Conservation (phyloP, 306 rosid genomes). For the Mimosa pudica region DNA sequence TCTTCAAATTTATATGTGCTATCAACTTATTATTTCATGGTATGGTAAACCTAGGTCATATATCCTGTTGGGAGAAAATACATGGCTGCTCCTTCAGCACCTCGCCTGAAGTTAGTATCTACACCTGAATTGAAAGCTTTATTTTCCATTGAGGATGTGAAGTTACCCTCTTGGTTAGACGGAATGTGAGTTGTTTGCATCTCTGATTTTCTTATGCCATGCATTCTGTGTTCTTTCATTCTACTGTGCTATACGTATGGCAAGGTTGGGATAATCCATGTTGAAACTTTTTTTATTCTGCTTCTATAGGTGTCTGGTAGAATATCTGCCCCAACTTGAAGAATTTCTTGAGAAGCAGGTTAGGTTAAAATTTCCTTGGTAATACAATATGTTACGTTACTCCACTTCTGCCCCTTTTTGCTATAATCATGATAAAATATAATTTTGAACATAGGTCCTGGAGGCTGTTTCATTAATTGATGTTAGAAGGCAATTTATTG, state of each 20-base stretch:
- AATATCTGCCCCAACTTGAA: constrained; percentile 89
- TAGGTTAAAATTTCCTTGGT: constrained; percentile 35
- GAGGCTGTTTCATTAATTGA: constrained; percentile 86
- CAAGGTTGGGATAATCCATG: constrained; percentile 22
- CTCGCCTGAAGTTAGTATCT: constrained; percentile 67
- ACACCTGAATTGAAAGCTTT: constrained; percentile 63
- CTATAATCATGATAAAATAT: constrained; percentile 22
- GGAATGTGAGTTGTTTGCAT: constrained; percentile 71
- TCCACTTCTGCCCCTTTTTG: constrained; percentile 3
- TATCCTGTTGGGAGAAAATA: constrained; percentile 88
- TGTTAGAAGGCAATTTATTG: constrained; percentile 77
- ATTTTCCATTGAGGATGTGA: constrained; percentile 82
- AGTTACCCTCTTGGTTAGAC: constrained; percentile 84
- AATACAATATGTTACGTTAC: constrained; percentile 22
- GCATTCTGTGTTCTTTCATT: not conserved
- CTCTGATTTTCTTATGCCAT: constrained; percentile 18
- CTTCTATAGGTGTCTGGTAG: constrained; percentile 86
- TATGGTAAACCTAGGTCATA: constrained; percentile 56
- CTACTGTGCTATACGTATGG: not conserved
- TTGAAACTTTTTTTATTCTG: constrained; percentile 27
- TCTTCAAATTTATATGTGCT: constrained; percentile 6
- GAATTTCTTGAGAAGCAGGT: constrained; percentile 94
- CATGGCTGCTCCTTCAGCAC: constrained; percentile 71
- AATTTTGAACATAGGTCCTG: constrained; percentile 51
- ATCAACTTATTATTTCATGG: constrained; percentile 25